A percentile compares a stretch with the other conserved stretches of the same genome.
Conservation (phyloP, 2,329 filamentous ascomycete species). For the Ceratocystis lukuohia region DNA sequence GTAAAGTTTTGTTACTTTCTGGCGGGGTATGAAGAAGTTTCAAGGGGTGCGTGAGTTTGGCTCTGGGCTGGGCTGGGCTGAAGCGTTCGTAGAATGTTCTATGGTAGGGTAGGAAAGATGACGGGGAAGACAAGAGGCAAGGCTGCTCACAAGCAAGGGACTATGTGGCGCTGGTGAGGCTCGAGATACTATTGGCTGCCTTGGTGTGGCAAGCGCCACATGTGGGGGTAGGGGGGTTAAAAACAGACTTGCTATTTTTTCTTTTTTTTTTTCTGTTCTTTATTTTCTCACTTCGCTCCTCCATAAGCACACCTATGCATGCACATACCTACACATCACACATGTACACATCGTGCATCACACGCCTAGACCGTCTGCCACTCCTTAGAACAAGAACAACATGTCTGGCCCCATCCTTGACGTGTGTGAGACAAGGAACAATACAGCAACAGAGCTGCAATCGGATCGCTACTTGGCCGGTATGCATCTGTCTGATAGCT, state of each 20-base stretch:
- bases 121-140: neutral
- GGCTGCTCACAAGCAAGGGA: neutral
- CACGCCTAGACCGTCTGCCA: neutral
- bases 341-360: neutral
- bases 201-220: neutral
- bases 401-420: neutral
- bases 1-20: neutral
- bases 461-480: neutral
- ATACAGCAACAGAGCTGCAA: neutral
- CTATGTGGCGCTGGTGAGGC: neutral
- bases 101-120: neutral
- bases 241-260: too few relatives aligned
- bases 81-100: neutral
- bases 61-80: neutral
- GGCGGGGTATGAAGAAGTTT: neutral
- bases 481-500: neutral
- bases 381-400: neutral
- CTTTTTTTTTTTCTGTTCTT: too few relatives aligned
- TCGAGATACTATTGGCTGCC: neutral
- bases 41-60: neutral
- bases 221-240: neutral
- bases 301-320: neutral
- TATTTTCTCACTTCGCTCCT: neutral
- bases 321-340: too few relatives aligned
- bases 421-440: neutral